These are phyloP conservation scores for Ceratocystis harringtonii DNA, from an alignment of 2,329 filamentous ascomycete species.

Conservation along the genomic window DNA sequence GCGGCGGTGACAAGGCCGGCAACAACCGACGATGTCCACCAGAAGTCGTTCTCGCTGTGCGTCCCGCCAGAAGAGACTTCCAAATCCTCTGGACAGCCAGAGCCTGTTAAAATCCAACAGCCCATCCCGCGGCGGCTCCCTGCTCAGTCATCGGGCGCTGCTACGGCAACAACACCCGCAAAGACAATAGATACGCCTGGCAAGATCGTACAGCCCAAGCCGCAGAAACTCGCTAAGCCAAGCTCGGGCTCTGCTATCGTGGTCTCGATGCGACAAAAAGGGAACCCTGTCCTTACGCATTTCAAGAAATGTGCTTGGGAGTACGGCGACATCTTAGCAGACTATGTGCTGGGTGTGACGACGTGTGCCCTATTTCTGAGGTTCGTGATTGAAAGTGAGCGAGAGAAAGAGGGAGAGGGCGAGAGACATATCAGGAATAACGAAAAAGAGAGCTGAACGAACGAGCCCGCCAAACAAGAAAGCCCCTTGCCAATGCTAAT, in stretches of 20 bases:
- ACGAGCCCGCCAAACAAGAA: not conserved
- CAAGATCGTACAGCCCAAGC: slow-evolving; percentile 72
- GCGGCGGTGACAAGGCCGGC: slow-evolving; percentile 1
- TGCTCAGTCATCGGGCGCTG: slow-evolving; percentile 22
- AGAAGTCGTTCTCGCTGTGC: not conserved
- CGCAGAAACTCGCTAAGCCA: slow-evolving; percentile 60
- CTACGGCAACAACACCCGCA: slow-evolving; percentile 21
- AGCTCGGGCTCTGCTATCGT: slow-evolving; percentile 61
- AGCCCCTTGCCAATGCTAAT: not conserved
- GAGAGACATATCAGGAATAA: not conserved
- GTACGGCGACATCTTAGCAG: slow-evolving; percentile 89
- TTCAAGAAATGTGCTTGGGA: slow-evolving; percentile 82
- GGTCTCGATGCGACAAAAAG: slow-evolving; percentile 84
- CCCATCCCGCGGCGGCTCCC: slow-evolving; percentile 43
- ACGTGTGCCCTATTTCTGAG: slow-evolving; percentile 85
- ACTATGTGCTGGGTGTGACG: slow-evolving; percentile 75
- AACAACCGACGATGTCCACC: not conserved
- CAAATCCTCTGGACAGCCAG: not conserved
- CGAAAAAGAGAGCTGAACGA: not conserved
- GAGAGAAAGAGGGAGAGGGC: not conserved
- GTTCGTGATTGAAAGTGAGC: slow-evolving; percentile 21
- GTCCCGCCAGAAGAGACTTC: not conserved
- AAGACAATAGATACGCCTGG: slow-evolving; percentile 21
- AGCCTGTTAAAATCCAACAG: slow-evolving; percentile 25
- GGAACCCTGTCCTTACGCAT: slow-evolving; percentile 78